Base-by-base conservation (phyloP, 78 protist genomes). In the Chrysochromulina parva region DNA sequence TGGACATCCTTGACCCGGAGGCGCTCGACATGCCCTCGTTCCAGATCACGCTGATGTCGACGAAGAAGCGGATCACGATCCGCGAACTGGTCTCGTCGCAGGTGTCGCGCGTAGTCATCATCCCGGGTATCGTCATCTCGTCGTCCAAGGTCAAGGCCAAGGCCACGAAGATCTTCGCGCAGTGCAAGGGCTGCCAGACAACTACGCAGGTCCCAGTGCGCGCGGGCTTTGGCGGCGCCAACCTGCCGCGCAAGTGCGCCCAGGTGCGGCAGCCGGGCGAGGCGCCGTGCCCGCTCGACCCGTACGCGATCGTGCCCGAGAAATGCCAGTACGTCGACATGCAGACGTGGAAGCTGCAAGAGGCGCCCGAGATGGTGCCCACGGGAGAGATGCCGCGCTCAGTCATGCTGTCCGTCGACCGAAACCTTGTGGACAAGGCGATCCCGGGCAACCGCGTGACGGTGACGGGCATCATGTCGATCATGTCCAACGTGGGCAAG, bases 321-420 rank as follows among this genome's bases (percentile, higher is more conserved):
- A 22, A 58, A 13, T 94, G 93, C 47, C 76, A 65, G 80, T 98
- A 90, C 93, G 91, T 96, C n/a, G 97, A 98, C 88, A 97, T 91
- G 59, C 98, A 99, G 84, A 80, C 93, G 57, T 65, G 28, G 28
- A 9, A 20, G 28, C 71, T 65, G 71, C 99, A 99, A 92, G 99
- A 99, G 93, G 24, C 82, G 19, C 99, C 99, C 19, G 99, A 98
- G 78, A 52, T 71, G 22, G 97, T 99, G 17, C 99, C 99, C 17
- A 98, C 99, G 0, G 99, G 99, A 17, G 99, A 99, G 73, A 95
- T 99, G 94, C 99, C 99, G 13, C 96, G 99, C 48, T 96, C 96
- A 90, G 76, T 98, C 3, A 87, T 86, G 60, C 28, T 98, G 26
- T 38, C 95, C 10, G 85, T 71, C 59, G 93, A 91, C 67, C 71